Evolutionary conservation across 139 green algal species (phyloP).

Genomic region (Penium margaritaceum): DNA sequence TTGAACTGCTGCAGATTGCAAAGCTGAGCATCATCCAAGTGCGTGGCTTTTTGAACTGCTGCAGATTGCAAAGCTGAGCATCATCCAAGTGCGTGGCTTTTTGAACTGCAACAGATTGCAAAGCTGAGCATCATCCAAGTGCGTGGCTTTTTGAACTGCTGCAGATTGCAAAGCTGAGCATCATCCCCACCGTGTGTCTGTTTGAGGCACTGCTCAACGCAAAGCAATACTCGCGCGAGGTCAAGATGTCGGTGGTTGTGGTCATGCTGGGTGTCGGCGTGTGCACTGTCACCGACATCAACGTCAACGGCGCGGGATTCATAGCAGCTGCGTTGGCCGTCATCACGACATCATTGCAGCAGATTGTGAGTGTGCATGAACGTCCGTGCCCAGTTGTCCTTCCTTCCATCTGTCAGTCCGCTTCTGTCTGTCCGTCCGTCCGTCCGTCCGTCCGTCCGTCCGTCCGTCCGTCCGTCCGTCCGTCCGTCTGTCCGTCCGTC

Average conservation of each 20-base stretch:
- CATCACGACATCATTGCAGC: slow-evolving; percentile 76
- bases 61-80: no score
- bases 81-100: no score
- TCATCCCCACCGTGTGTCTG: slow-evolving; percentile 83
- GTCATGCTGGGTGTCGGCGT: slow-evolving; percentile 42
- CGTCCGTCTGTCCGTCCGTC: no score
- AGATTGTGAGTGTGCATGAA: slow-evolving; percentile 62
- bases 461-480: no score
- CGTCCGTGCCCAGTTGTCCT: no score
- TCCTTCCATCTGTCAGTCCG: no score
- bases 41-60: no score
- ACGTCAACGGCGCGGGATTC: slow-evolving; percentile 53
- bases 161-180: slow-evolving; percentile 84
- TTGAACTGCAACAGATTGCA: slow-evolving; percentile 69
- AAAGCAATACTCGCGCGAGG: slow-evolving; percentile 58
- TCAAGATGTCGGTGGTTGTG: slow-evolving; percentile 65
- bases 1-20: no score
- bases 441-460: no score
- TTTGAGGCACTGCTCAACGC: slow-evolving; percentile 66
- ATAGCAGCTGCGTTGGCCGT: slow-evolving; percentile 70
- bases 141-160: slow-evolving; percentile 63
- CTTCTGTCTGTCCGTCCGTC: no score
- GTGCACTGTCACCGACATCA: slow-evolving; percentile 40
- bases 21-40: no score
- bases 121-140: slow-evolving; percentile 93